These are phyloP conservation scores for Grigorovia yakushimaensis DNA, from an alignment of 805 yeast species.

Conservation along the genomic window DNA sequence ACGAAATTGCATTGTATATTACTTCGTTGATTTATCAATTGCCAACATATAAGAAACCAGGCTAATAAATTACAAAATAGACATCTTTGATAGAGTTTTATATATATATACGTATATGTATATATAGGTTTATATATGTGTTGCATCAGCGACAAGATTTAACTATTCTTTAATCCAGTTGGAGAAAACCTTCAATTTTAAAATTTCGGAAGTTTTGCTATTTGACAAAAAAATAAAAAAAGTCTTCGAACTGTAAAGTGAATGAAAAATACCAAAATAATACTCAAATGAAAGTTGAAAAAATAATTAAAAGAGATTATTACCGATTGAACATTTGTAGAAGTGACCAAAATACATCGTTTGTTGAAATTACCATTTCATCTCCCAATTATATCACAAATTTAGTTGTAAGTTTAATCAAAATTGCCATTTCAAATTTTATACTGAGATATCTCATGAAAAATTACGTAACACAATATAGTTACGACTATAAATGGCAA, in stretches of 20 bases:
- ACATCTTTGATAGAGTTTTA: too few relatives aligned
- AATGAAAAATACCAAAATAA: background rate
- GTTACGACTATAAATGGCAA: background rate
- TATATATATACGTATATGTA: background rate
- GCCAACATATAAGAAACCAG: too few relatives aligned
- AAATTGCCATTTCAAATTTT: background rate
- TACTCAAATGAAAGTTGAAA: background rate
- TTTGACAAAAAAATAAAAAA: background rate
- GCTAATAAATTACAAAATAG: too few relatives aligned
- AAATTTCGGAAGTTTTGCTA: background rate
- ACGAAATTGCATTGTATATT: too few relatives aligned
- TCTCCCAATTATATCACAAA: slow-evolving; percentile 5
- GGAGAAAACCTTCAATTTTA: background rate
- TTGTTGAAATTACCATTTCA: slow-evolving; percentile 8
- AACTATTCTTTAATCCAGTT: background rate
- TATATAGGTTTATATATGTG: background rate
- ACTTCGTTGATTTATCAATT: too few relatives aligned
- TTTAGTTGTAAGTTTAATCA: background rate
- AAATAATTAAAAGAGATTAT: background rate
- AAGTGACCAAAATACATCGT: slow-evolving; percentile 5
- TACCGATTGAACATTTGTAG: slow-evolving; percentile 3
- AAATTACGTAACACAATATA: background rate
- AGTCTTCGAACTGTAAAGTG: too few relatives aligned
- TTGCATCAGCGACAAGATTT: background rate
- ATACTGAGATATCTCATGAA: background rate